Conservation (phyloP, 345 rosid genomes). For the Citrus sp. region DNA sequence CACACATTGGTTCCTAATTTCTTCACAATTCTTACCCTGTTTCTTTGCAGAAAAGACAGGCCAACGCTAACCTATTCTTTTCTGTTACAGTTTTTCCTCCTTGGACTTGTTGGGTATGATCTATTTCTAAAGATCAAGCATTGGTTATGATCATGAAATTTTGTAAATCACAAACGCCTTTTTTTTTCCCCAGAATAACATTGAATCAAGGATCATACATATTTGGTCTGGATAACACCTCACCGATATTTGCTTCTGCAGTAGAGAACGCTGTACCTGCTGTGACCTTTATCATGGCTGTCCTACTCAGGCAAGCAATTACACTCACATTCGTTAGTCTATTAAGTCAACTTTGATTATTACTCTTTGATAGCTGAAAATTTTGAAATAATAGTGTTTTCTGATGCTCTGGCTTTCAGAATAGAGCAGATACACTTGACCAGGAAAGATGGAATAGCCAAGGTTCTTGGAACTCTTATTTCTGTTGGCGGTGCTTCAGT, state of each 20-base stretch:
- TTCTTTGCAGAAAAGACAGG: conserved; percentile 46
- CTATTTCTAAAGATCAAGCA: neutral
- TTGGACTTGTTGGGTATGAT: conserved; percentile 61
- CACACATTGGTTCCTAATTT: neutral
- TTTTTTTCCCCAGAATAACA: conserved; percentile 34
- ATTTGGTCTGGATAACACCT: conserved; percentile 54
- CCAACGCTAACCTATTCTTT: conserved; percentile 35
- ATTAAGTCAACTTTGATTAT: neutral
- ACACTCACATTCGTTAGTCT: neutral
- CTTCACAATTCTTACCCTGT: neutral
- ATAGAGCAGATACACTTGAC: conserved; percentile 51
- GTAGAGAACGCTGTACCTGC: conserved; percentile 72
- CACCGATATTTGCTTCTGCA: conserved; percentile 71
- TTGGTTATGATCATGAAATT: neutral
- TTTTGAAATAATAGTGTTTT: neutral
- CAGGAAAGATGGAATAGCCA: conserved; percentile 56
- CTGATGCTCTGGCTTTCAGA: conserved; percentile 24
- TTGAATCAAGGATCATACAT: conserved; percentile 64
- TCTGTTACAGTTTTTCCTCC: conserved; percentile 57
- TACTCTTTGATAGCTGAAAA: neutral
- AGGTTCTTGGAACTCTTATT: conserved; percentile 54
- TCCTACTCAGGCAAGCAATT: conserved; percentile 40
- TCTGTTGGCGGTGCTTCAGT: conserved; percentile 57
- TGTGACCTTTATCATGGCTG: conserved; percentile 62
- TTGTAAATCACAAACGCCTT: too few species aligned